Evolutionary conservation across 2,329 filamentous ascomycete genomes (phyloP).

Genomic region (Didymella segeticola): DNA sequence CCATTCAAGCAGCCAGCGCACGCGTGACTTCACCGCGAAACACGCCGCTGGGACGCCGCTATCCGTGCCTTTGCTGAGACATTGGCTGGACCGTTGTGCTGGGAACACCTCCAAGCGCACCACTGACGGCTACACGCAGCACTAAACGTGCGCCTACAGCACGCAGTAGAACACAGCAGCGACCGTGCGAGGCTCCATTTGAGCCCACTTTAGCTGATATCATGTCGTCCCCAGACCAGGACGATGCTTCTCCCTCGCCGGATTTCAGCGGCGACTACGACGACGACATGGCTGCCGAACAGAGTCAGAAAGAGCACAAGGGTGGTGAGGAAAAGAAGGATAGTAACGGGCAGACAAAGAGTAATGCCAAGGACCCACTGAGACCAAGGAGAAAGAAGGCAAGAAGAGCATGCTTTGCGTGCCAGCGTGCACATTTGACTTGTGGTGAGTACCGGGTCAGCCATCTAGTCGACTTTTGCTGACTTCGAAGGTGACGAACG

Average conservation of each 20-base stretch:
- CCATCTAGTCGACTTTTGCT: neutral
- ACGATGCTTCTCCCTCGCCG: slow-evolving; percentile 57
- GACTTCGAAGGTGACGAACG: slow-evolving; percentile 80
- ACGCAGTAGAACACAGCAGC: slow-evolving; percentile 37
- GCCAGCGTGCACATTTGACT: slow-evolving; percentile 94
- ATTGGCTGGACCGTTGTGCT: slow-evolving; percentile 48
- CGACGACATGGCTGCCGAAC: slow-evolving; percentile 55
- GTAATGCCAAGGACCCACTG: slow-evolving; percentile 82
- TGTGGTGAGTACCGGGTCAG: slow-evolving; percentile 77
- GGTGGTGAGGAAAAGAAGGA: slow-evolving; percentile 44
- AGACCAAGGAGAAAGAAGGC: slow-evolving; percentile 95
- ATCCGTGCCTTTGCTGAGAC: slow-evolving; percentile 37
- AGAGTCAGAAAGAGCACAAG: slow-evolving; percentile 47
- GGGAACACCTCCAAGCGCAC: slow-evolving; percentile 41
- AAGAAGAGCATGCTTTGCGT: slow-evolving; percentile 92
- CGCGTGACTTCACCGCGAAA: slow-evolving; percentile 52
- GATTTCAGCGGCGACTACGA: slow-evolving; percentile 53
- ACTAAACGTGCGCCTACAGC: slow-evolving; percentile 51
- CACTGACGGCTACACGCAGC: slow-evolving; percentile 50
- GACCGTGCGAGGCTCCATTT: slow-evolving; percentile 39
- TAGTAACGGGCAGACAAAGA: slow-evolving; percentile 42
- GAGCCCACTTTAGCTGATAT: slow-evolving; percentile 47
- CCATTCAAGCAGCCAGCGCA: slow-evolving; percentile 47
- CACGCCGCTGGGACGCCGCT: slow-evolving; percentile 49
- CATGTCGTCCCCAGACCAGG: slow-evolving; percentile 57